Base-by-base conservation (phyloP, 495 filamentous ascomycete species). In the Trichoderma reesei region DNA sequence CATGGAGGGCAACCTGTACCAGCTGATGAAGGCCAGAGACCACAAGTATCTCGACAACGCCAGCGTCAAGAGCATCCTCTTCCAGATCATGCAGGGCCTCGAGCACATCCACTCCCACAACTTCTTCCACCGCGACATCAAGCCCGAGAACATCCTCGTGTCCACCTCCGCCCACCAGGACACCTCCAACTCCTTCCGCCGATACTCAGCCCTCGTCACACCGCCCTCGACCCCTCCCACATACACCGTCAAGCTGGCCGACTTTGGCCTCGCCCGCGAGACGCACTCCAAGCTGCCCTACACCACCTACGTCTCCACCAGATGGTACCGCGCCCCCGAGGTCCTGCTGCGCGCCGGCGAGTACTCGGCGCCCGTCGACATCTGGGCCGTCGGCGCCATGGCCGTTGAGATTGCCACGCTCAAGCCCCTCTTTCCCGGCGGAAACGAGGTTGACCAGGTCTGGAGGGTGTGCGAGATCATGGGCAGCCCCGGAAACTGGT, bases 391-490 rank as follows among this genome's bases (percentile, higher is more conserved):
- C 51, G 95, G 95, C 72, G 95, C 95, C n/a, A 99, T 99, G 95
- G 94, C 95, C 7, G 95, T 99, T 2, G 95, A 99, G 72, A 90
- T 99, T 68, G 95, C 95, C 11, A 99, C 95, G 2, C 73, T 99
- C 63, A 99, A 98, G 78, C 95, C 95, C 6, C 76, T 99, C 10
- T 99, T 99, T 77, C 95, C 95, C 3, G 95, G 95, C 68, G 90
- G 90, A 64, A 99, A 99, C 70, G 95, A 99, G 74, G 95, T 99
- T 4, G 95, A 98, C 70, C 95, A 99, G 75, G 93, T 99, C 10
- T 99, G 95, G 95, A 87, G 95, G 67, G 89, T 99, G 1, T 99
- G 95, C 72, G 95, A 99, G 74, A 96, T 99, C 65, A 99, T 99
- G 95, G 95, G 95, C 26, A 97, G 93, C 78, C 95, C 95, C 14